Base-by-base conservation (phyloP, 768 basidiomycete genomes). In the Termitomyces sp. region DNA sequence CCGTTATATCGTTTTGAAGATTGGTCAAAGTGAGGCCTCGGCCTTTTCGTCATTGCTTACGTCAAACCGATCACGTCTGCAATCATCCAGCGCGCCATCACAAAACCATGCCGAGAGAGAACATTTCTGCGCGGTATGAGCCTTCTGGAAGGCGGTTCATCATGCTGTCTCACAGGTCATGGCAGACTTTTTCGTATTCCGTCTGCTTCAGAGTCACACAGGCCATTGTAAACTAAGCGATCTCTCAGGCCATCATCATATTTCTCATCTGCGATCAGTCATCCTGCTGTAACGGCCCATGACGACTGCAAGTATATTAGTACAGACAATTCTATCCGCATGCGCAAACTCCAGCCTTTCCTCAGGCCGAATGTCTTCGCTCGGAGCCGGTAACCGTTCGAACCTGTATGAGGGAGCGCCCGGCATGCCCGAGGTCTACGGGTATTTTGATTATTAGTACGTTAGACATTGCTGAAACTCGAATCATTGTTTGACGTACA, bases 11-110 rank as follows among this genome's bases (percentile, higher is more conserved):
- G 46, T 39, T 48, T 32, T 56, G 54, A 30, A 45, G 25, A 32
- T 17, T 25, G 44, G 28, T 27, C 41, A 58, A 40, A 12, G 49
- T 19, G 30, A 40, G 44, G 52, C 17, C 11, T 39, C 28, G 28
- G 52, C 23, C 32, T 57, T 58, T 55, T 58, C 57, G 52, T 58
- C 57, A 58, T 58, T 46, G 57, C 57, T 58, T 58, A 58, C 54
- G 57, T 55, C 47, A 58, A 53, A 11, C 19, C 27, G 37, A 55
- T 54, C 46, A 46, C 55, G 55, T 56, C 48, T 23, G 19, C 40
- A 17, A 6, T 56, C 37, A 35, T 34, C 16, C 47, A 35, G 35
- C 34, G 16, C 48, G 32, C 48, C n/a, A n/a, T 10, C 19, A 46
- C 45, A 28, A 35, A 19, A 42, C 12, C 42, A 23, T 43, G 6